Evolutionary conservation across 1,139 yeast genomes (phyloP), one percentile per base, ranked within the genome.

Genomic region (Nakaseomyces kungkrabaensis): DNA sequence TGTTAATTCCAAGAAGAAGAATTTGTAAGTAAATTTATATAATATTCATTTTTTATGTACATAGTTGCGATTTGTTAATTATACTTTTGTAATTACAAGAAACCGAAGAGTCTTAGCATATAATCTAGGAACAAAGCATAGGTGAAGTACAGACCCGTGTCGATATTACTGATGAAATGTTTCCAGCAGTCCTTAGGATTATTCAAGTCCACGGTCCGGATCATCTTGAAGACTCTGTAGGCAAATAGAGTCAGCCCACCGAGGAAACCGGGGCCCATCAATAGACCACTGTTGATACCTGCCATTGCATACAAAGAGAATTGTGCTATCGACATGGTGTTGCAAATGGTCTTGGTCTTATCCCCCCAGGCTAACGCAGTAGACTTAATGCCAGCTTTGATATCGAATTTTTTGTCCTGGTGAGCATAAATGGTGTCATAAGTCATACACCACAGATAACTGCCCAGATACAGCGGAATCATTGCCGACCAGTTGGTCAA

Each of bases 341-440:
- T 73, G 59, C 87, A 71, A 46, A 89, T 79, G 4, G 81, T 77
- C 62, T 84, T 88, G 1, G 96, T 78, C 34, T 78, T 76, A 24
- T 77, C 78, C 3, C 94, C 95, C 97, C 98, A 92, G 4, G 84
- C 88, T 59, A 92, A 75, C 4, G 98, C 98, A 0, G 97, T 88
- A 1, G 96, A 87, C 67, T 90, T 89, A 57, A 94, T 85, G 6
- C 97, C 97, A 0, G 96, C 97, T 50, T 76, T 72, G 49, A 85
- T 70, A 67, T 94, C 99, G 61, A 84, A 94, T 52, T 68, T 71
- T 70, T 94, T 94, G 68, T 94, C 98, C 70, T 94, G 99, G 66
- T 94, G 99, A 1, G 98, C 98, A 66, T 94, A 94, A 42, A 94
- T 81, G 3, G 97, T 87, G 67, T 94, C 99, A 67, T 94, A 94